Percentiles rank a stretch among this genome's conserved stretches.
phyloP scores from a whole-genome alignment of 2,329 filamentous ascomycete genomes.

The Ascochyta clinopodiicola region DNA sequence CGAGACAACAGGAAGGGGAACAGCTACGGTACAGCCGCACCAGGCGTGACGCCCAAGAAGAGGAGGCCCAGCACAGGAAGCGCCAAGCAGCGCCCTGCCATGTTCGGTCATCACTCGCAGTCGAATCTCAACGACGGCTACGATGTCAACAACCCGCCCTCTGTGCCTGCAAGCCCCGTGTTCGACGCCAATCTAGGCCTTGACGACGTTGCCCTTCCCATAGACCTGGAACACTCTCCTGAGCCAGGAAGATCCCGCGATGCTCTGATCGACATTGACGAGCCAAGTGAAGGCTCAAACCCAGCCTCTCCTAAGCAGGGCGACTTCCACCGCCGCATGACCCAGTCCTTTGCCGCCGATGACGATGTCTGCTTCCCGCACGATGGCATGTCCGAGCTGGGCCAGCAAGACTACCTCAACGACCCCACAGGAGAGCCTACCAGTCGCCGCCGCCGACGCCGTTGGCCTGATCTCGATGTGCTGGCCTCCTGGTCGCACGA shows the following conservation, averaged over 20 bases:
- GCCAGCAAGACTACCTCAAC: constrained; percentile 72
- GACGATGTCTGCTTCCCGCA: constrained; percentile 93
- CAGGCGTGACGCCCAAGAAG: constrained; percentile 21
- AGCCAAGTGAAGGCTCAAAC: constrained; percentile 59
- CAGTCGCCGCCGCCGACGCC: constrained; percentile 58
- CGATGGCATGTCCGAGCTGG: constrained; percentile 78
- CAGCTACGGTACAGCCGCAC: constrained; percentile 42
- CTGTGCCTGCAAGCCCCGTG: constrained; percentile 64
- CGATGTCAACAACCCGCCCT: constrained; percentile 71
- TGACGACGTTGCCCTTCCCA: constrained; percentile 72
- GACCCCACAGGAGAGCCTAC: constrained; percentile 52
- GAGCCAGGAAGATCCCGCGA: constrained; percentile 47
- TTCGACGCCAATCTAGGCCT: constrained; percentile 59
- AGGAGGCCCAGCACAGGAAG: constrained; percentile 30
- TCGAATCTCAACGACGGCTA: constrained; percentile 52
- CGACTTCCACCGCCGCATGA: constrained; percentile 46
- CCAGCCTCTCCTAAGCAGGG: constrained; percentile 32
- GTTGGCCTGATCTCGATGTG: constrained; percentile 85
- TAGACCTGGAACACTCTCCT: constrained; percentile 59
- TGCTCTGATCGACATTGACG: constrained; percentile 59
- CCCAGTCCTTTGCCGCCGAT: constrained; percentile 65
- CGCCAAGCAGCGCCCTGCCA: constrained; percentile 35
- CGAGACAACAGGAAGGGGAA: constrained; percentile 42
- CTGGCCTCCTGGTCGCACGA: constrained; percentile 89
- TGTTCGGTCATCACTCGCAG: constrained; percentile 40